Percentiles rank a stretch among this genome's conserved stretches.
Conservation (phyloP, 108 stramenopile species). For the Skeletonema marinoi region DNA sequence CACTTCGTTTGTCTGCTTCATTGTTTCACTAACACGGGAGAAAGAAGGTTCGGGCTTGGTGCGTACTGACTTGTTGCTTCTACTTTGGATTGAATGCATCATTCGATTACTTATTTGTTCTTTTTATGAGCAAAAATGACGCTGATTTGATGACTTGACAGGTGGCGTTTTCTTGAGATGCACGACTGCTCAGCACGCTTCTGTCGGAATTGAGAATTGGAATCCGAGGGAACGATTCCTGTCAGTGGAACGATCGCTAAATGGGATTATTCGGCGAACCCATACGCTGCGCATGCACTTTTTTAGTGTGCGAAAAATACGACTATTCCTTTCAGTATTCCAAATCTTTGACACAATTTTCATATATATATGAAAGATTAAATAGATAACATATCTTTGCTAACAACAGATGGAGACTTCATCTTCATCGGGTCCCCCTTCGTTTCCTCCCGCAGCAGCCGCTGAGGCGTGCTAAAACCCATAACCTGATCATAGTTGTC, state of each 20-base stretch:
- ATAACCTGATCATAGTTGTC: conserved; percentile 84
- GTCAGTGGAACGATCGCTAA: not conserved
- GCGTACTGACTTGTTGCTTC: not conserved
- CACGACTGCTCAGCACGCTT: no score
- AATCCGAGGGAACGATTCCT: not conserved
- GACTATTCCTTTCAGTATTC: no score
- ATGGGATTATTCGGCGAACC: not conserved
- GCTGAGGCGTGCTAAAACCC: conserved; percentile 81
- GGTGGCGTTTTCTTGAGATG: no score
- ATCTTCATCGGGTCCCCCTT: conserved; percentile 19
- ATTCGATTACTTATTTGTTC: not conserved
- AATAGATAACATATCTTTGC: conserved; percentile 45
- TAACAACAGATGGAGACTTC: conserved; percentile 38
- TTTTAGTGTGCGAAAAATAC: no score
- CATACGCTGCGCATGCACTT: no score
- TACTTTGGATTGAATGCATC: not conserved
- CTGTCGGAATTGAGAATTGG: not conserved
- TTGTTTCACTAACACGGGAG: not conserved
- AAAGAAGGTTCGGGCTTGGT: not conserved
- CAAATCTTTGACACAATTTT: no score
- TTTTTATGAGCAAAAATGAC: not conserved
- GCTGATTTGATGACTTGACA: no score
- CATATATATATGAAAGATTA: conserved; percentile 2
- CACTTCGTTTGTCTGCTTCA: not conserved
- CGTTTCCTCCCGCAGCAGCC: conserved; percentile 79